Evolutionary conservation across 1,139 yeast species (phyloP), one percentile per base, ranked within the genome.

Genomic region (Pneumocystis wakefieldiae): DNA sequence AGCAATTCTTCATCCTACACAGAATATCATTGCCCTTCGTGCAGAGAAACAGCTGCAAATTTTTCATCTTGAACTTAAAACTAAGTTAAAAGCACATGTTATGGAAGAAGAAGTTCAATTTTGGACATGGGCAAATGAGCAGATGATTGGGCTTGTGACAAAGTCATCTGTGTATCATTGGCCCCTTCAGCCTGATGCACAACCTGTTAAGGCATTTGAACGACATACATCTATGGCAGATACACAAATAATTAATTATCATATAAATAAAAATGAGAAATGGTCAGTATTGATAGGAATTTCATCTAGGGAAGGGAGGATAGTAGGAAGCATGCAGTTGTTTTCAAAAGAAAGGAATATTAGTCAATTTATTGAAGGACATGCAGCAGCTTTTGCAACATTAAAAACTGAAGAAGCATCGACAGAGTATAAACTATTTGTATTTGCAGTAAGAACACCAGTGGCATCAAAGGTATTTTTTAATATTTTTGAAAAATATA

Each of bases 251-350:
- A 92, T 94, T 76, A 91, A 87, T 76, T 86, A 92, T 73, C 87
- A 86, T 62, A 85, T 92, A 68, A 95, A 90, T 72, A 81, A 83
- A 38, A 85, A 81, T 68, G 81, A 85, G 68, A 87, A 87, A 71
- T 94, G 99, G 99, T 86, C 90, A 74, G 96, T 97, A 41, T 82
- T 91, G 65, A 89, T 88, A 67, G 98, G 98, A 70, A 91, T 94
- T 73, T 86, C 95, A 59, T 97, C 90, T 76, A 96, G 89, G 73
- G 87, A 87, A 70, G 96, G 96, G 67, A 84, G 95, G 71, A 88
- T 94, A 70, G 97, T 91, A 42, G 99, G 99, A 72, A 95, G 89
- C 76, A 87, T 92, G 73, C 99, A 94, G 78, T 82, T 94, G 67
- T 94, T 80, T 76, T 87, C 96, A 66, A 86, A 85, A 73, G 83